Conservation (phyloP, 768 basidiomycete genomes). For the Pisolithus marmoratus region DNA sequence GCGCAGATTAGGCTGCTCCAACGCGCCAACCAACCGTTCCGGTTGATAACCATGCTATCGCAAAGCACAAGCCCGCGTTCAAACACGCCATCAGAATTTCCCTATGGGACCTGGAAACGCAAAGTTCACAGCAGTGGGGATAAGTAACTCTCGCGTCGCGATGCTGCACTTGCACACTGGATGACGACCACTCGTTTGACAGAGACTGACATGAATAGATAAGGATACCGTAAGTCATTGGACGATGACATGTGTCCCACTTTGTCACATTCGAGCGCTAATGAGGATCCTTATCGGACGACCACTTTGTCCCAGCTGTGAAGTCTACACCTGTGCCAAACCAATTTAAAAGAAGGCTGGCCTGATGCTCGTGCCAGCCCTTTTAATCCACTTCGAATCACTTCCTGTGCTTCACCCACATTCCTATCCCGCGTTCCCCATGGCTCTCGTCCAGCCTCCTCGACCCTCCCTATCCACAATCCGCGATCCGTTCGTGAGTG, state of each 20-base stretch:
- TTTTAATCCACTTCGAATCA: slow-evolving; percentile 11
- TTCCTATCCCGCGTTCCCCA: not conserved
- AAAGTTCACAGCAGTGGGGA: not conserved
- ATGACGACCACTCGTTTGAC: not conserved
- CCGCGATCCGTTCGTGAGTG: slow-evolving; percentile 13
- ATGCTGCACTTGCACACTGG: not conserved
- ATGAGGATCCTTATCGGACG: slow-evolving; percentile 1
- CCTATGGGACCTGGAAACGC: not conserved
- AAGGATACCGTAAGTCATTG: slow-evolving; percentile 11
- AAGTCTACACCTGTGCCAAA: not conserved
- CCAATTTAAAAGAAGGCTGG: not conserved
- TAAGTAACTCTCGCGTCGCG: not conserved
- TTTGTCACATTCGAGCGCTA: not conserved
- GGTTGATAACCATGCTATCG: no score
- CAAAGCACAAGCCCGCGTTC: no score
- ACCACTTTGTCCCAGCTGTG: not conserved
- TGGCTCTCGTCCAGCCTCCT: not conserved
- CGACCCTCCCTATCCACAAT: not conserved
- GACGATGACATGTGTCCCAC: not conserved
- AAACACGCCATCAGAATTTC: no score
- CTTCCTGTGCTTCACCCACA: not conserved
- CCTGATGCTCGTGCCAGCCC: slow-evolving; percentile 2
- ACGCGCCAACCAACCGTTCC: no score
- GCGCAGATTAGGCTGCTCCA: no score
- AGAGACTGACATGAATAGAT: slow-evolving; percentile 11